A percentile compares a stretch with the other conserved stretches of the same genome.
phyloP scores from a whole-genome alignment of 139 green algal species.

The Chlorella sp. region DNA sequence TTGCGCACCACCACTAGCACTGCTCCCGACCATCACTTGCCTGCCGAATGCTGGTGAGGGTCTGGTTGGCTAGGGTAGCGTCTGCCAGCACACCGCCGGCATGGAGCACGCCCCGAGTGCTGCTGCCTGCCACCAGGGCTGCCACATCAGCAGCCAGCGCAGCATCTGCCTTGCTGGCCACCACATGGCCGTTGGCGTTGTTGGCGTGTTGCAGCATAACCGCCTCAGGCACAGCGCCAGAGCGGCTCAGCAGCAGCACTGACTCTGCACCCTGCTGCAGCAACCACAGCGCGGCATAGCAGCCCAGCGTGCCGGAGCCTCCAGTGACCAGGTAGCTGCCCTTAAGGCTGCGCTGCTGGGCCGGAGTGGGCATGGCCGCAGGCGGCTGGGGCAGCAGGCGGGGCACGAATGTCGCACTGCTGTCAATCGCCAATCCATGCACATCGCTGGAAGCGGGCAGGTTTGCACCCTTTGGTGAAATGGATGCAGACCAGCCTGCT shows the following conservation, averaged over 20 bases:
- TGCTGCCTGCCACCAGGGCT: background rate
- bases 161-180: constrained; percentile 16
- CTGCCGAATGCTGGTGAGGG: constrained; percentile 6
- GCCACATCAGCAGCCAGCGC: background rate
- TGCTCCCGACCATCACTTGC: too few relatives aligned
- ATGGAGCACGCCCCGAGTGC: constrained; percentile 58
- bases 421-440: constrained; percentile 12
- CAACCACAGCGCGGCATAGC: constrained; percentile 36
- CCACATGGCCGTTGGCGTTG: background rate
- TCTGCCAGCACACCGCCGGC: constrained; percentile 84
- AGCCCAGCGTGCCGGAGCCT: constrained; percentile 40
- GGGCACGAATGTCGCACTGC: background rate
- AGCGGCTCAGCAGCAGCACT: constrained; percentile 32
- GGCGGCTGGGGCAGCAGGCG: background rate
- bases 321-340: constrained; percentile 33
- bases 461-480: too few relatives aligned
- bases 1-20: too few relatives aligned
- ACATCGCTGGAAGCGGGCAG: background rate
- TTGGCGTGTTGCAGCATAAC: background rate
- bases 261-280: constrained; percentile 15
- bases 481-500: background rate
- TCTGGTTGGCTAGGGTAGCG: constrained; percentile 71
- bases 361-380: background rate
- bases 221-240: background rate
- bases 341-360: background rate